Evolutionary conservation across 2,329 filamentous ascomycete genomes (phyloP).

Genomic region (Monilinia aucupariae): DNA sequence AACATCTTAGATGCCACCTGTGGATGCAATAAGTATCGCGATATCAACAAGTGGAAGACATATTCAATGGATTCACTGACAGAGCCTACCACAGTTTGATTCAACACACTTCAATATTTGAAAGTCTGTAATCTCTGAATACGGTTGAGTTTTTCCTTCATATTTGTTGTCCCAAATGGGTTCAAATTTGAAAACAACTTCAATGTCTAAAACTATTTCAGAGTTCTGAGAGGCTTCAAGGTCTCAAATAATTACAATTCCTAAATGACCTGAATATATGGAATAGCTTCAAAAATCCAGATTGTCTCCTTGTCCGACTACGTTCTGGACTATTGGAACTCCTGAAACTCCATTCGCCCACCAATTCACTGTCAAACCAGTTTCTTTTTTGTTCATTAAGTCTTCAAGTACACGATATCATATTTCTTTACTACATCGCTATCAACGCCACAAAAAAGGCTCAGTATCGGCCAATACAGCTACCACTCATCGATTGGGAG

Average conservation of each 20-base stretch:
- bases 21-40: not conserved
- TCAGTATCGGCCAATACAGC: not conserved
- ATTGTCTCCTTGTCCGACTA: not conserved
- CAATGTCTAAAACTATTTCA: too few relatives aligned
- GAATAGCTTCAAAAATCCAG: not conserved
- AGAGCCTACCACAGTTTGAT: not conserved
- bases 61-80: too few relatives aligned
- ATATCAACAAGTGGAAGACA: not conserved
- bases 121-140: not conserved
- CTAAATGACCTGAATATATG: not conserved
- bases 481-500: not conserved
- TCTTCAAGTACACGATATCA: not conserved
- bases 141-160: too few relatives aligned
- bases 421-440: not conserved
- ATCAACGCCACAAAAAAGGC: not conserved
- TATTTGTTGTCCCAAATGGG: not conserved
- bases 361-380: not conserved
- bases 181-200: not conserved
- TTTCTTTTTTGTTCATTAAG: too few relatives aligned
- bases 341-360: not conserved
- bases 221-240: not conserved
- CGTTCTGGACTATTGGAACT: not conserved
- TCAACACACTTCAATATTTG: not conserved
- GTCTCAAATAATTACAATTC: not conserved
- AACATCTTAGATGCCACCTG: not conserved